Conservation (phyloP, 2,329 filamentous ascomycete species). For the Hysterium pulicare region DNA sequence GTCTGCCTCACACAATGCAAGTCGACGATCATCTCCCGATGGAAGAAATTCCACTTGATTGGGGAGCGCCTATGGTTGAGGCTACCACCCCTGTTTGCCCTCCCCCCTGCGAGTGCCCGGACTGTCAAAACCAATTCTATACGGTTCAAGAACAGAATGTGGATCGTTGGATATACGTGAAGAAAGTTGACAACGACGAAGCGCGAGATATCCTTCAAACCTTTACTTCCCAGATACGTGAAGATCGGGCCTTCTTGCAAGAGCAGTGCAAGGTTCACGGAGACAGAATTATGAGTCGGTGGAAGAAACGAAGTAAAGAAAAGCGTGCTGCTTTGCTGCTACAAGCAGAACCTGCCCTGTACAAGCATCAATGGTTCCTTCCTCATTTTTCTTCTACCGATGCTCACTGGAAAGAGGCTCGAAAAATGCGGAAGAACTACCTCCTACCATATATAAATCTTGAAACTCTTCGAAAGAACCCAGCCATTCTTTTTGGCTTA, state of each 20-base stretch:
- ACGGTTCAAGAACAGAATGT: background rate
- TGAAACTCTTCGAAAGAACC: constrained; percentile 3
- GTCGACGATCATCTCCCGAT: too few relatives aligned
- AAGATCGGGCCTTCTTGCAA: constrained; percentile 3
- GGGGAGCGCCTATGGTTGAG: too few relatives aligned
- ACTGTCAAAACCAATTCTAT: background rate
- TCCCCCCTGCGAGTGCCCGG: background rate
- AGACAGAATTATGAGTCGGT: constrained; percentile 9
- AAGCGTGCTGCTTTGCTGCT: constrained; percentile 6
- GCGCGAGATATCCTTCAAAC: background rate
- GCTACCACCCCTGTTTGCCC: too few relatives aligned
- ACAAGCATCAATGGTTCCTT: constrained; percentile 4
- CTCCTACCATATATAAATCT: constrained; percentile 8
- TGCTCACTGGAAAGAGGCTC: constrained; percentile 1
- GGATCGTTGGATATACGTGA: background rate
- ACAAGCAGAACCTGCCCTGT: constrained; percentile 3
- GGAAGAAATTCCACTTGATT: too few relatives aligned
- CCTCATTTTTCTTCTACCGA: background rate
- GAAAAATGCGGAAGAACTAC: constrained; percentile 2
- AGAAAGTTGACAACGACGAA: background rate
- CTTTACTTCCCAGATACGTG: background rate
- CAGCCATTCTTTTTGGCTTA: constrained; percentile 4
- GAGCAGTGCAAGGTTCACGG: background rate
- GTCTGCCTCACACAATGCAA: too few relatives aligned
- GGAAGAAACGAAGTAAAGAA: constrained; percentile 6